These are phyloP conservation scores for Didymella sp. DNA, from an alignment of 2,329 filamentous ascomycete genomes.

Conservation along the genomic window DNA sequence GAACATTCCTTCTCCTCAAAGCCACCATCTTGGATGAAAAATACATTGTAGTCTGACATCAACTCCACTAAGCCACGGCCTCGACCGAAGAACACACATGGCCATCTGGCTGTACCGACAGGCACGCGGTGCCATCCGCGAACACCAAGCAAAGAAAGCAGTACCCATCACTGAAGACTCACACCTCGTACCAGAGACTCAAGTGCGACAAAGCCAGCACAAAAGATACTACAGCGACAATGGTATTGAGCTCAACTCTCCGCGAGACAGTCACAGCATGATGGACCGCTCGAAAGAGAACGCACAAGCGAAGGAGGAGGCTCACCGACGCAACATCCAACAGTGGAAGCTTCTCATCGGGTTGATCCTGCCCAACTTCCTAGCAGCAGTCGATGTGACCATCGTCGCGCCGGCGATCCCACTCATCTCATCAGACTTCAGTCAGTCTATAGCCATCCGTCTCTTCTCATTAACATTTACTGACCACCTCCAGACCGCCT, in stretches of 20 bases:
- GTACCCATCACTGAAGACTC: constrained; percentile 33
- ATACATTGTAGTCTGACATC: not conserved
- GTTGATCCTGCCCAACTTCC: constrained; percentile 65
- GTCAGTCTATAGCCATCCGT: constrained; percentile 45
- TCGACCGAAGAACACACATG: constrained; percentile 1
- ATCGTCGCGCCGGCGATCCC: constrained; percentile 68
- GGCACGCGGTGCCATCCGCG: constrained; percentile 31
- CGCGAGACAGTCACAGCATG: constrained; percentile 3
- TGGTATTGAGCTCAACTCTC: constrained; percentile 6
- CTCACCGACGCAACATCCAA: constrained; percentile 50
- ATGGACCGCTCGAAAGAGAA: constrained; percentile 9
- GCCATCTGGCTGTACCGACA: constrained; percentile 36
- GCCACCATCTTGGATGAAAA: not conserved
- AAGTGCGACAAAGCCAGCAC: constrained; percentile 5
- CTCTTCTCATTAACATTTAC: not conserved
- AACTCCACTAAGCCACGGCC: not conserved
- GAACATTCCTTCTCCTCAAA: not conserved
- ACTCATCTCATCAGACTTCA: constrained; percentile 70
- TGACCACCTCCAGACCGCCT: constrained; percentile 56
- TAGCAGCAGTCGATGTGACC: constrained; percentile 69
- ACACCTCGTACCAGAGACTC: constrained; percentile 32
- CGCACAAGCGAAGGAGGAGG: constrained; percentile 22
- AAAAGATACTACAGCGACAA: not conserved
- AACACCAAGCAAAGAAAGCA: constrained; percentile 30
- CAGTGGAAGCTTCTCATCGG: constrained; percentile 67